A percentile compares a stretch with the other conserved stretches of the same genome.
Conservation (phyloP, 371 early-diverging fungal genomes). For the Mortierella sp. region DNA sequence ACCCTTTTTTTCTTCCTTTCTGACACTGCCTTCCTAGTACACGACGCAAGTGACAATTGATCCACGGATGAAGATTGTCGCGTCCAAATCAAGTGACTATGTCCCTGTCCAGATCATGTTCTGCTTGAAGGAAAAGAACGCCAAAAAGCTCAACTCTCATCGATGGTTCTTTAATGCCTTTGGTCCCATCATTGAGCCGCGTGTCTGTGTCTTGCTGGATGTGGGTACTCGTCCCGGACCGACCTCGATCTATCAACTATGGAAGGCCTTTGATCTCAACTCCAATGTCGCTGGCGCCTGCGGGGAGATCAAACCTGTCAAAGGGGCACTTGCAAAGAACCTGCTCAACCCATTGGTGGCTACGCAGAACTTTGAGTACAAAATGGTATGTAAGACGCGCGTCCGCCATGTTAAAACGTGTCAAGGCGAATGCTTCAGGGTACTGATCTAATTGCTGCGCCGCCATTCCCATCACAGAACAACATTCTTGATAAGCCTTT, state of each 20-base stretch:
- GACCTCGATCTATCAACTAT: slow-evolving; percentile 78
- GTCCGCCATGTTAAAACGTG: too few species aligned
- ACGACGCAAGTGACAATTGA: slow-evolving; percentile 83
- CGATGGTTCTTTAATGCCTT: slow-evolving; percentile 92
- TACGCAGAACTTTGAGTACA: slow-evolving; percentile 88
- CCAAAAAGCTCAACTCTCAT: slow-evolving; percentile 87
- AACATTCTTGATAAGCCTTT: slow-evolving; percentile 91
- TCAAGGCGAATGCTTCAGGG: too few species aligned
- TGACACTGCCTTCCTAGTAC: too few species aligned
- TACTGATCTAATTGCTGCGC: too few species aligned
- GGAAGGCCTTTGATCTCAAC: slow-evolving; percentile 84
- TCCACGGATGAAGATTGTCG: slow-evolving; percentile 66
- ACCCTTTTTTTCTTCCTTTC: not conserved
- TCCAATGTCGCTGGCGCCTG: slow-evolving; percentile 83
- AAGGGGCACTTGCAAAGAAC: too few species aligned
- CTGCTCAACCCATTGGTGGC: slow-evolving; percentile 84
- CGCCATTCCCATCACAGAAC: too few species aligned
- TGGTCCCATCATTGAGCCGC: slow-evolving; percentile 78
- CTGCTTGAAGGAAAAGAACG: slow-evolving; percentile 79
- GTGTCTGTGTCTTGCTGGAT: slow-evolving; percentile 83
- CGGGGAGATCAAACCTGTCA: slow-evolving; percentile 88
- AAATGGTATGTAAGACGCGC: too few species aligned
- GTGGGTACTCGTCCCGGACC: slow-evolving; percentile 84
- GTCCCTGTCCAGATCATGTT: slow-evolving; percentile 85
- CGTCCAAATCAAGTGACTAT: slow-evolving; percentile 71